phyloP scores from a whole-genome alignment of 805 yeast species.

The Hanseniaspora guilliermondii region DNA sequence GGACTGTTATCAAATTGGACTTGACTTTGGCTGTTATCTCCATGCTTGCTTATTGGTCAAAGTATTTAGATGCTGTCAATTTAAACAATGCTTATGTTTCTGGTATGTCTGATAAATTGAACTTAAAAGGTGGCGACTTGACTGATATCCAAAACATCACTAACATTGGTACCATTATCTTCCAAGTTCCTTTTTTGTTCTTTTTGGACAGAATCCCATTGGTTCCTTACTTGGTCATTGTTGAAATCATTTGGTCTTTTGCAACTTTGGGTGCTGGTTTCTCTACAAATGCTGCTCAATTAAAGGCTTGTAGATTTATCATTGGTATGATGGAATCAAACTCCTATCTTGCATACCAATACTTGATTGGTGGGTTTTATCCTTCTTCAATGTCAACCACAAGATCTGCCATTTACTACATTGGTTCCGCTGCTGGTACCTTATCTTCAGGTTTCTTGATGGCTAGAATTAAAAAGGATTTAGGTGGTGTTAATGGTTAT shows the following conservation, averaged over 20 bases:
- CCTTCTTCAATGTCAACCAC: slow-evolving; percentile 45
- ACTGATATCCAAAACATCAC: slow-evolving; percentile 47
- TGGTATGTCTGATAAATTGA: slow-evolving; percentile 46
- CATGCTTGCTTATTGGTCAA: slow-evolving; percentile 55
- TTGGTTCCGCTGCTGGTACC: slow-evolving; percentile 51
- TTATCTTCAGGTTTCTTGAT: slow-evolving; percentile 53
- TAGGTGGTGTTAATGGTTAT: slow-evolving; percentile 42
- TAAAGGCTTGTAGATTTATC: slow-evolving; percentile 49
- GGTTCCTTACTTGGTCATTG: slow-evolving; percentile 34
- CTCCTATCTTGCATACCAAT: slow-evolving; percentile 47
- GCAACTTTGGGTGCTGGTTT: slow-evolving; percentile 42
- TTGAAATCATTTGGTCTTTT: slow-evolving; percentile 51
- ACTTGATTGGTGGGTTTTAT: slow-evolving; percentile 47
- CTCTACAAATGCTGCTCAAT: slow-evolving; percentile 34
- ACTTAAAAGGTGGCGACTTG: slow-evolving; percentile 50
- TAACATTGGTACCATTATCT: slow-evolving; percentile 45
- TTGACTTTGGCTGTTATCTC: slow-evolving; percentile 40
- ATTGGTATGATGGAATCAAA: slow-evolving; percentile 56
- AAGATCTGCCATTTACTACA: slow-evolving; percentile 49
- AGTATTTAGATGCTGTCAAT: slow-evolving; percentile 48
- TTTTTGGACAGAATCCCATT: slow-evolving; percentile 42
- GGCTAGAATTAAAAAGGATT: slow-evolving; percentile 37
- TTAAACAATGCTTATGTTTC: slow-evolving; percentile 54
- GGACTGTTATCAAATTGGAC: slow-evolving; percentile 39
- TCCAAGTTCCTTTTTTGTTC: slow-evolving; percentile 52